Percentiles rank a stretch among this genome's conserved stretches.
Evolutionary conservation across 2,329 filamentous ascomycete genomes (phyloP).

Genomic region (Venturia effusa): DNA sequence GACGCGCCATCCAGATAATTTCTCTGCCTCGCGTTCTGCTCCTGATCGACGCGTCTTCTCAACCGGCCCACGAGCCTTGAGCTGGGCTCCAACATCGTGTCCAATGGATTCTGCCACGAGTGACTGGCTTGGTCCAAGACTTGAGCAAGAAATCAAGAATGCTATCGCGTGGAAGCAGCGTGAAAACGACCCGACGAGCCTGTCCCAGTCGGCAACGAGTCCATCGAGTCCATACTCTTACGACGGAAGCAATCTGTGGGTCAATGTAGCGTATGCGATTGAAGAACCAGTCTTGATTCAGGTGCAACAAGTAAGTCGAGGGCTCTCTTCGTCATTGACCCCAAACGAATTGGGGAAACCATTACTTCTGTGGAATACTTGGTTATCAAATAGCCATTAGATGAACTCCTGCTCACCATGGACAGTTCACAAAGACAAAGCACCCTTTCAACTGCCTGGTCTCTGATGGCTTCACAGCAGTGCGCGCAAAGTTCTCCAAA

Average conservation of each 20-base stretch:
- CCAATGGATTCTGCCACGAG: not conserved
- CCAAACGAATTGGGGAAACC: too few species aligned
- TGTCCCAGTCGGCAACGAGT: too few species aligned
- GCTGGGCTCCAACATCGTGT: not conserved
- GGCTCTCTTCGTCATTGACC: not conserved
- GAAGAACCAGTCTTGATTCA: not conserved
- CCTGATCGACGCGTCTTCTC: not conserved
- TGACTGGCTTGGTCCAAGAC: conserved; percentile 5
- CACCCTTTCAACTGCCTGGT: conserved; percentile 2
- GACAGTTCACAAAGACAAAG: not conserved
- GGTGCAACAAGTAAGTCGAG: conserved; percentile 1
- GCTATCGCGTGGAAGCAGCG: conserved; percentile 1
- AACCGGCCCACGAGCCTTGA: not conserved
- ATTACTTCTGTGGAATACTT: too few species aligned
- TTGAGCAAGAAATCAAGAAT: conserved; percentile 2
- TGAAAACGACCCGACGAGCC: not conserved
- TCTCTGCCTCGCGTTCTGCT: not conserved
- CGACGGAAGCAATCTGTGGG: conserved; percentile 7
- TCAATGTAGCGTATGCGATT: too few species aligned
- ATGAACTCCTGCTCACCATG: not conserved
- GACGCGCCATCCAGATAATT: not conserved
- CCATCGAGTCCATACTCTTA: not conserved
- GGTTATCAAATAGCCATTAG: too few species aligned
- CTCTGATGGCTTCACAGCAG: conserved; percentile 1
- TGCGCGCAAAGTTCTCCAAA: not conserved